Evolutionary conservation across 2,329 filamentous ascomycete genomes (phyloP).

Genomic region (Pyrenochaeta sp.): DNA sequence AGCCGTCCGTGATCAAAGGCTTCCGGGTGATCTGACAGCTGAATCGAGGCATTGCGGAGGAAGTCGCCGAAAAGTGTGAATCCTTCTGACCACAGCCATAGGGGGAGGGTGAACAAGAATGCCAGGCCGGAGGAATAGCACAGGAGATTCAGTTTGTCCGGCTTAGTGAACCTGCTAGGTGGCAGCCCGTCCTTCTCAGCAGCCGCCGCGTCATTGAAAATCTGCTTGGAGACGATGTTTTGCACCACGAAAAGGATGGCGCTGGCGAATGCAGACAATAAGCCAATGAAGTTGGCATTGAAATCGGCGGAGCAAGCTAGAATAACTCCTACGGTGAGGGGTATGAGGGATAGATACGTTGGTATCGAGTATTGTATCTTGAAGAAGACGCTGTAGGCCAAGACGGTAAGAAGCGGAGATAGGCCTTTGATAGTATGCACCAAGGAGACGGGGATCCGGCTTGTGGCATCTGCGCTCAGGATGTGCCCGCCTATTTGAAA

Average conservation of each 20-base stretch:
- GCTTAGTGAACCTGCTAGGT: slow-evolving; percentile 70
- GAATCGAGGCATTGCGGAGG: slow-evolving; percentile 79
- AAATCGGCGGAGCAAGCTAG: slow-evolving; percentile 94
- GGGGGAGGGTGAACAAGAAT: slow-evolving; percentile 84
- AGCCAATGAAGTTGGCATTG: slow-evolving; percentile 86
- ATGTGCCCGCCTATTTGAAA: slow-evolving; percentile 96
- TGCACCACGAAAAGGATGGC: slow-evolving; percentile 96
- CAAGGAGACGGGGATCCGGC: slow-evolving; percentile 92
- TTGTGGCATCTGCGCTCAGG: slow-evolving; percentile 89
- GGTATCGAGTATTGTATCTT: slow-evolving; percentile 85
- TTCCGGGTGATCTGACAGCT: slow-evolving; percentile 77
- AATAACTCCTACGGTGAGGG: slow-evolving; percentile 92
- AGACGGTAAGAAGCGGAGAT: slow-evolving; percentile 91
- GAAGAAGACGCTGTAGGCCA: slow-evolving; percentile 90
- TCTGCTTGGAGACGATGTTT: slow-evolving; percentile 97
- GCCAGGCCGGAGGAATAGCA: slow-evolving; percentile 97
- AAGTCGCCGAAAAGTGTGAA: slow-evolving; percentile 79
- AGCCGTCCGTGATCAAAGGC: slow-evolving; percentile 69
- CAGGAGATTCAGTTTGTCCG: slow-evolving; percentile 95
- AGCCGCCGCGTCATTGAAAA: slow-evolving; percentile 92
- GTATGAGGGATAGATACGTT: slow-evolving; percentile 79
- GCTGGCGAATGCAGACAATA: slow-evolving; percentile 86
- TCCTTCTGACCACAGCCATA: slow-evolving; percentile 94
- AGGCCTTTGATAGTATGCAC: slow-evolving; percentile 99
- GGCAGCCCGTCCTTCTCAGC: slow-evolving; percentile 76